Evolutionary conservation across 2,329 filamentous ascomycete species (phyloP).

Genomic region (Cordyceps cateniannulata): DNA sequence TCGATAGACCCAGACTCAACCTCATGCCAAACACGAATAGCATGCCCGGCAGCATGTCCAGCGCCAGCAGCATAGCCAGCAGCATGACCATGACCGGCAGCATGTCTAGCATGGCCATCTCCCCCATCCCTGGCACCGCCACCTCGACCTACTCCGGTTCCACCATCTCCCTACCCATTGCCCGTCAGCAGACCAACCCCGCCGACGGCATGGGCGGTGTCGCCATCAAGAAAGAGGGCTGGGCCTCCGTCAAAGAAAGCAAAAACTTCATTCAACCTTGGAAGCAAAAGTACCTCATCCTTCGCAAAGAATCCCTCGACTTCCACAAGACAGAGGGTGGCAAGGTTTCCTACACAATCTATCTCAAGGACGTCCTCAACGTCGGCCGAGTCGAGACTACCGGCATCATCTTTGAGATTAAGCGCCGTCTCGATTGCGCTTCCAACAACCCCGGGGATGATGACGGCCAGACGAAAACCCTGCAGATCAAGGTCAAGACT

Average conservation of each 20-base stretch:
- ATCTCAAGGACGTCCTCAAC: slow-evolving; percentile 79
- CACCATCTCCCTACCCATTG: slow-evolving; percentile 65
- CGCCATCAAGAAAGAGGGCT: slow-evolving; percentile 73
- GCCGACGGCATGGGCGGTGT: slow-evolving; percentile 61
- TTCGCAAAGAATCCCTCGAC: slow-evolving; percentile 88
- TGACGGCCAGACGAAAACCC: slow-evolving; percentile 72
- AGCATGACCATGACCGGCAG: slow-evolving; percentile 55
- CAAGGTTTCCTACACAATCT: slow-evolving; percentile 80
- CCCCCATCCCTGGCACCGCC: slow-evolving; percentile 59
- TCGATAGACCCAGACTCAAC: slow-evolving; percentile 73
- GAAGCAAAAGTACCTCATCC: slow-evolving; percentile 87
- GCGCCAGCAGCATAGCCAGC: slow-evolving; percentile 21
- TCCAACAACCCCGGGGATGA: slow-evolving; percentile 69
- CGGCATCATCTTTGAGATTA: slow-evolving; percentile 91
- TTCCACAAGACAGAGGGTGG: slow-evolving; percentile 67
- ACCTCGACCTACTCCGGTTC: slow-evolving; percentile 65
- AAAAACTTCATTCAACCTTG: slow-evolving; percentile 75
- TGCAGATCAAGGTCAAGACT: slow-evolving; percentile 88
- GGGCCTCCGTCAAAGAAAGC: slow-evolving; percentile 85
- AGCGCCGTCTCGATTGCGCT: slow-evolving; percentile 61
- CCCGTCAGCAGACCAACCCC: slow-evolving; percentile 54
- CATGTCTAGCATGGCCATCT: slow-evolving; percentile 73
- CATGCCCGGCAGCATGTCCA: slow-evolving; percentile 71
- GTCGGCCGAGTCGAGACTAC: slow-evolving; percentile 88
- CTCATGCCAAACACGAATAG: slow-evolving; percentile 66